Conservation (phyloP, 805 yeast genomes). For the Cyberlindnera mississippiensis region DNA sequence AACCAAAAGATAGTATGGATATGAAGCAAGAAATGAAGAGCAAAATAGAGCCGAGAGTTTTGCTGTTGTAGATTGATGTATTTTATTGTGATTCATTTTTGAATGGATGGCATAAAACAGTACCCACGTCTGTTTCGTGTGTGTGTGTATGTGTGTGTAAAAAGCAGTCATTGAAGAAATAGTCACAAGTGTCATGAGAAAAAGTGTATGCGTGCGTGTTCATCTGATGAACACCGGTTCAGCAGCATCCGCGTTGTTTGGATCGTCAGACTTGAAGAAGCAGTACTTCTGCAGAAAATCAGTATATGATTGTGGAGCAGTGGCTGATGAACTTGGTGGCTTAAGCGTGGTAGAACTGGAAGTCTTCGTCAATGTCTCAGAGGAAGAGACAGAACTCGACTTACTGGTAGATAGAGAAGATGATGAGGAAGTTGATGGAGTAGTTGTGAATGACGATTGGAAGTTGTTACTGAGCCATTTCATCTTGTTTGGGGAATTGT, state of each 20-base stretch:
- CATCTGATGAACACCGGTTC: constrained; percentile 15
- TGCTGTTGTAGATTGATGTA: too few species aligned
- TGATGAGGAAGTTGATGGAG: constrained; percentile 14
- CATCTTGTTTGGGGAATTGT: constrained; percentile 16
- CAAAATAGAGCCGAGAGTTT: too few species aligned
- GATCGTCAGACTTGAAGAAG: constrained; percentile 23
- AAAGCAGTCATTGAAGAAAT: constrained; percentile 5
- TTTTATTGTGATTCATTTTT: too few species aligned
- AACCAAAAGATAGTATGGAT: too few species aligned
- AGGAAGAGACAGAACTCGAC: constrained; percentile 7
- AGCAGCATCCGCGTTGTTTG: constrained; percentile 9
- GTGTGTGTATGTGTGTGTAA: constrained; percentile 1
- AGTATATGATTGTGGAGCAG: constrained; percentile 16
- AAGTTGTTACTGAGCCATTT: constrained; percentile 8
- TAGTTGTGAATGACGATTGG: constrained; percentile 7
- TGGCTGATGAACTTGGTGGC: not conserved
- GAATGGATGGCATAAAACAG: too few species aligned
- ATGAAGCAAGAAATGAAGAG: too few species aligned
- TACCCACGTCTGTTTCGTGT: not conserved
- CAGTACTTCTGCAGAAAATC: constrained; percentile 28
- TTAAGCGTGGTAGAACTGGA: not conserved
- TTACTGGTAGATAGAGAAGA: constrained; percentile 2
- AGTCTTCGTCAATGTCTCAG: constrained; percentile 6
- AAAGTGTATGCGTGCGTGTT: not conserved
- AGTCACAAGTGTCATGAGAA: constrained; percentile 7